These are phyloP conservation scores for Gymnopilus dilepis DNA, from an alignment of 768 basidiomycete genomes.

Conservation along the genomic window DNA sequence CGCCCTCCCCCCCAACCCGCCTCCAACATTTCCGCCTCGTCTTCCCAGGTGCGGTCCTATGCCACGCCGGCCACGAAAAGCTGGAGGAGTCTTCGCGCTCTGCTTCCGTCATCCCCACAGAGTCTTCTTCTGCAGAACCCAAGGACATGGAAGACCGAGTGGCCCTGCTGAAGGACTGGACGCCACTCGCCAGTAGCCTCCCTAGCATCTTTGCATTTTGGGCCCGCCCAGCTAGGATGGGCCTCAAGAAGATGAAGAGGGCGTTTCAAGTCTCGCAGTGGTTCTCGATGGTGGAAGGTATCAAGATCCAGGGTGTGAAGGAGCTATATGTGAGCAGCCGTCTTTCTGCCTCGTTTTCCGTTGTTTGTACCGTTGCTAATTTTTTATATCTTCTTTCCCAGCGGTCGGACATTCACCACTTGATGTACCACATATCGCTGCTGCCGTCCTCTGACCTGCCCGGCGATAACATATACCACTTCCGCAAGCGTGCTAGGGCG, in stretches of 20 bases:
- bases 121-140: not conserved
- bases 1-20: not conserved
- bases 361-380: not conserved
- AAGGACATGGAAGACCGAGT: not conserved
- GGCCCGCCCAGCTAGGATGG: slow-evolving; percentile 1
- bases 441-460: slow-evolving; percentile 11
- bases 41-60: slow-evolving; percentile 6
- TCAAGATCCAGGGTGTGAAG: slow-evolving; percentile 1
- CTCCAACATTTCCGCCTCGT: slow-evolving; percentile 13
- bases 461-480: slow-evolving; percentile 21
- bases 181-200: slow-evolving; percentile 3
- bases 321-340: slow-evolving; percentile 14
- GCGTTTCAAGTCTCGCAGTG: slow-evolving; percentile 15
- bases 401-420: slow-evolving; percentile 17
- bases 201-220: slow-evolving; percentile 14
- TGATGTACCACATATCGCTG: slow-evolving; percentile 15
- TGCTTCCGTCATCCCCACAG: not conserved
- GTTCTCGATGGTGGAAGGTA: slow-evolving; percentile 12
- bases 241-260: slow-evolving; percentile 7
- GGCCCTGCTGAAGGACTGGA: slow-evolving; percentile 7
- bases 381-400: not conserved
- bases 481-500: slow-evolving; percentile 11
- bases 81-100: slow-evolving; percentile 5
- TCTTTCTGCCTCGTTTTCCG: not conserved
- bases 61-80: slow-evolving; percentile 10